Evolutionary conservation across 2,329 filamentous ascomycete species (phyloP), one percentile per base, ranked within the genome.

Genomic region (Xylariaceae sp.): DNA sequence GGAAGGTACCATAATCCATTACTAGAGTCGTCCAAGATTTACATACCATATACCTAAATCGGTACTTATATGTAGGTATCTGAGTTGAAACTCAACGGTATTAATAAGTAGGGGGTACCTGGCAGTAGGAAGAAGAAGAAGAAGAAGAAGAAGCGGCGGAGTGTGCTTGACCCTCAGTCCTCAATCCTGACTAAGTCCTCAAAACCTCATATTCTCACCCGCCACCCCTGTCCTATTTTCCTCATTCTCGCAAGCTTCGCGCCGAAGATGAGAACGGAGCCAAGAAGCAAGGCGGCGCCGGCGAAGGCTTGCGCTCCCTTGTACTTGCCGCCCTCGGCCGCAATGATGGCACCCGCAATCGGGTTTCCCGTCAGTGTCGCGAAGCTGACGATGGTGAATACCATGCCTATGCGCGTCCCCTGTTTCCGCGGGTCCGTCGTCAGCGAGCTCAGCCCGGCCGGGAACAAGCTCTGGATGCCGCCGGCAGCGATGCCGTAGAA

Each of bases 401-500:
- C 62, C 74, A 79, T 78, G 32, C 75, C 76, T 55, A 78, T 74
- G 7, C 74, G 59, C 2, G 72, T 71, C 2, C 74, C 75, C 13
- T 70, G 62, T 56, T 71, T 74, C 6, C 63, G 53, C 43, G 71
- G 58, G 51, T 78, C 73, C 4, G 62, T 63, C 2, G 71, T 76
- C 41, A 79, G 59, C 29, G 71, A 73, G 34, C 70, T 73, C 29
- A 83, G 52, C 0, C 72, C 74, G 0, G 80, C 77, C 0, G 83
- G 81, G 50, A 85, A 85, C 9, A 87, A 55, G 5, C 72, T 71
- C 59, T 85, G 81, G 32, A 85, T 74, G 0, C 70, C 78, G 0
- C 78, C 80, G 0, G 71, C 76, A 2, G 71, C 71, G 33, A 85
- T 66, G 1, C 84, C 84, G 52, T 83, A 85, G 40, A 81, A 67